Evolutionary conservation across 768 basidiomycete genomes (phyloP), one percentile per base, ranked within the genome.

Genomic region (Psilocybe azurescens): DNA sequence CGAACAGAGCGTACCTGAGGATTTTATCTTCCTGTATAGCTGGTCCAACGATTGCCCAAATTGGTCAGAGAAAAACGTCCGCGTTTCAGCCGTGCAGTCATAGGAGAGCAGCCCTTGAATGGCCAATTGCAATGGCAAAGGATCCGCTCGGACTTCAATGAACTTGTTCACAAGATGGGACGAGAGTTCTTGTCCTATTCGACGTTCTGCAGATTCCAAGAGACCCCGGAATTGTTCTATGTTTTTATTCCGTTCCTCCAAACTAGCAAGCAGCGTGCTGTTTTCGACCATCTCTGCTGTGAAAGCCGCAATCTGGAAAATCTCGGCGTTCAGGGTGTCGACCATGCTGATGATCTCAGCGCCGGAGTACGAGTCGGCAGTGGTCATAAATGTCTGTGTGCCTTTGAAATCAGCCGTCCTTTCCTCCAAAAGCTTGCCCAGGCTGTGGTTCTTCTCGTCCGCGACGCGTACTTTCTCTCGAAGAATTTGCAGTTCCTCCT

Each of bases 251-350:
- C 57, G 60, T n/a, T 67, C 60, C 13, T 52, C 36, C 13, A 10
- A 32, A 14, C 24, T 60, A 8, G 61, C 61, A 28, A 24, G 28
- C 36, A 50, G 39, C 16, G 58, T 49, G 1, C 30, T 38, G 51
- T 65, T 59, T 48, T 67, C 65, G 13, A 69, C 24, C 20, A 66
- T 39, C 54, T 83, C 82, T 0, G 81, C 75, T 55, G 85, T 78
- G 66, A 78, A 73, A n/a, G 82, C 80, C 3, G 79, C 69, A 16
- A 74, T 73, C 63, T 85, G 84, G 38, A 81, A 72, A 18, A 84
- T 81, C 65, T 86, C 84, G 24, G 74, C 70, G 65, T 86, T 85
- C 61, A 85, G 67, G 0, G 73, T 69, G 24, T 83, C 77, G 39
- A 80, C 69, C 65, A 69, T 69, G 29, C 48, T 62, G 18, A 75